phyloP scores from a whole-genome alignment of 257 asterid species.

The Solanum microdontum region DNA sequence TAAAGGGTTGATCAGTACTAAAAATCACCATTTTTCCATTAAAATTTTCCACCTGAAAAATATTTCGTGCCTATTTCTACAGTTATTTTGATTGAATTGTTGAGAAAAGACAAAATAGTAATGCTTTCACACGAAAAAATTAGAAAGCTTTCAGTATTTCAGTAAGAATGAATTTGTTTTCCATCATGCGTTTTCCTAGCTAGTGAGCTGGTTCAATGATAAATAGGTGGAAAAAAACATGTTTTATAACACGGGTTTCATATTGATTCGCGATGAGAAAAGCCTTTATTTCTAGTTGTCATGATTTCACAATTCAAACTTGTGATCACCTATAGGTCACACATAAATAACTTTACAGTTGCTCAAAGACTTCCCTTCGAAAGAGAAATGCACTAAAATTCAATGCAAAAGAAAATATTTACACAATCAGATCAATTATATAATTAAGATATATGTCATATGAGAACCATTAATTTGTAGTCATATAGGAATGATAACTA shows the following conservation, averaged over 20 bases:
- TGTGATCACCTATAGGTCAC: neutral
- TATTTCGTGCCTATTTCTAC: accelerated
- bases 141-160: no score
- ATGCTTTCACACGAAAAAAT: neutral
- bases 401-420: neutral
- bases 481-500: neutral
- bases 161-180: no score
- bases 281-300: no score
- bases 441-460: neutral
- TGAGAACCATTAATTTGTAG: neutral
- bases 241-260: no score
- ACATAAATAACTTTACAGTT: no score
- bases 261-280: neutral
- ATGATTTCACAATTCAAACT: no score
- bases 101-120: neutral
- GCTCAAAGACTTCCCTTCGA: no score
- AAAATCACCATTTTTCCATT: no score
- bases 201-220: no score
- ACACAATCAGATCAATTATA: neutral
- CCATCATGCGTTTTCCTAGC: neutral
- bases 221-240: neutral
- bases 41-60: no score
- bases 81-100: no score
- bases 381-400: neutral
- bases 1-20: no score